phyloP scores from a whole-genome alignment of 2,329 filamentous ascomycete species.

The Fonsecaea nubica region DNA sequence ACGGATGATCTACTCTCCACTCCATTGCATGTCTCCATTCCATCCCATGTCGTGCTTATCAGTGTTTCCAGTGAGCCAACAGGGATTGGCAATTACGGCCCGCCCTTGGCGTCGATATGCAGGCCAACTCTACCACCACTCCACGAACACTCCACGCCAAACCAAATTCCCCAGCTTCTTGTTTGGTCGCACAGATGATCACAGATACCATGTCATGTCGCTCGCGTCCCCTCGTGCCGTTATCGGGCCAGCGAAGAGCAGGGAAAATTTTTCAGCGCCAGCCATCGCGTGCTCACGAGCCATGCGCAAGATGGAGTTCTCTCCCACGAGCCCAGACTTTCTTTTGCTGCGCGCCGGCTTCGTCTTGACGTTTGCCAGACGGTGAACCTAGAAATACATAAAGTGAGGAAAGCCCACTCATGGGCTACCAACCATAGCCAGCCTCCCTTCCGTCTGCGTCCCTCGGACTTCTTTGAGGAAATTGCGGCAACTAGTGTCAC shows the following conservation, averaged over 20 bases:
- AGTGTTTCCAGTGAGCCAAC: constrained; percentile 25
- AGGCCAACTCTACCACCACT: constrained; percentile 6
- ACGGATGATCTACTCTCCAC: constrained; percentile 22
- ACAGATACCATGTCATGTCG: neutral
- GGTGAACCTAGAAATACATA: constrained; percentile 1
- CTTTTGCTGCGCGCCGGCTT: constrained; percentile 8
- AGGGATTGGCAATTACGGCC: constrained; percentile 11
- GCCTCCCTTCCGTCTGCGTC: neutral
- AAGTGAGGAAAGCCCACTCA: neutral
- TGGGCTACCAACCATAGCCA: neutral
- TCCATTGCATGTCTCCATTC: constrained; percentile 19
- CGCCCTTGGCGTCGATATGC: constrained; percentile 12
- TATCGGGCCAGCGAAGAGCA: constrained; percentile 18
- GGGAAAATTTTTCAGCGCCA: constrained; percentile 16
- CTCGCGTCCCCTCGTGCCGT: constrained; percentile 15
- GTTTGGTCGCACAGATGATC: constrained; percentile 3
- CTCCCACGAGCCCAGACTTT: constrained; percentile 21
- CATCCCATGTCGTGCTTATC: constrained; percentile 25
- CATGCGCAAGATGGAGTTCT: constrained; percentile 5
- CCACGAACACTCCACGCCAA: neutral
- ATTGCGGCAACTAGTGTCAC: neutral
- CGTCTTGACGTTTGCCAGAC: neutral
- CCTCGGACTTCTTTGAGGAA: neutral
- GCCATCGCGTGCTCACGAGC: constrained; percentile 10
- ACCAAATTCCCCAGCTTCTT: neutral